These are phyloP conservation scores for Phytopythium mirpurense DNA, from an alignment of 352 stramenopile species.

Conservation along the genomic window DNA sequence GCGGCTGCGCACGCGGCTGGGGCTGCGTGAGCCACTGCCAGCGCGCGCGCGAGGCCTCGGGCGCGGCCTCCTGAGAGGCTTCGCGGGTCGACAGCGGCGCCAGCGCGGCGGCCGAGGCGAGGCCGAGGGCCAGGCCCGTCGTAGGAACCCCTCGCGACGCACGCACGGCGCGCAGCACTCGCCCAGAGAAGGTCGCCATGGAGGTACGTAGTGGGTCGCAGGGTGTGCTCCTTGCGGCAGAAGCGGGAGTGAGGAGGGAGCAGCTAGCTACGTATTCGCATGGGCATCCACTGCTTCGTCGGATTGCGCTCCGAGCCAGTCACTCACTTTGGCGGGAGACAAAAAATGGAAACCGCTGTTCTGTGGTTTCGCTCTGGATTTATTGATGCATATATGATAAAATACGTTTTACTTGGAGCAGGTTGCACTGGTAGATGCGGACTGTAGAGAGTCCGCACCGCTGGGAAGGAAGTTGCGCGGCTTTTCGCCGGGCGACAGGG, in stretches of 20 bases:
- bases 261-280: too few species aligned
- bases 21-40: neutral
- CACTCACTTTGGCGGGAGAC: neutral
- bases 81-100: neutral
- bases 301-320: neutral
- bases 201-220: neutral
- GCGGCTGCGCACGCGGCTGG: neutral
- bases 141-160: neutral
- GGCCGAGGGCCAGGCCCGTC: neutral
- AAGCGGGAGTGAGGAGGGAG: neutral
- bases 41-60: neutral
- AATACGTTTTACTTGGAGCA: too few species aligned
- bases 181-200: neutral
- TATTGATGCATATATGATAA: neutral
- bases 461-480: neutral
- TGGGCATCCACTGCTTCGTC: too few species aligned
- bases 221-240: neutral
- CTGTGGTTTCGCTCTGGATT: neutral
- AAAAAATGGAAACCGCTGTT: conserved; percentile 1
- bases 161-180: neutral
- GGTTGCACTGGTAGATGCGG: neutral
- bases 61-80: neutral
- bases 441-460: neutral
- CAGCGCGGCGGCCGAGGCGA: conserved; percentile 1
- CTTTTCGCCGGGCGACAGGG: conserved; percentile 1